phyloP scores from a whole-genome alignment of 2,329 filamentous ascomycete species.

The Cephalotrichum gorgonifer region DNA sequence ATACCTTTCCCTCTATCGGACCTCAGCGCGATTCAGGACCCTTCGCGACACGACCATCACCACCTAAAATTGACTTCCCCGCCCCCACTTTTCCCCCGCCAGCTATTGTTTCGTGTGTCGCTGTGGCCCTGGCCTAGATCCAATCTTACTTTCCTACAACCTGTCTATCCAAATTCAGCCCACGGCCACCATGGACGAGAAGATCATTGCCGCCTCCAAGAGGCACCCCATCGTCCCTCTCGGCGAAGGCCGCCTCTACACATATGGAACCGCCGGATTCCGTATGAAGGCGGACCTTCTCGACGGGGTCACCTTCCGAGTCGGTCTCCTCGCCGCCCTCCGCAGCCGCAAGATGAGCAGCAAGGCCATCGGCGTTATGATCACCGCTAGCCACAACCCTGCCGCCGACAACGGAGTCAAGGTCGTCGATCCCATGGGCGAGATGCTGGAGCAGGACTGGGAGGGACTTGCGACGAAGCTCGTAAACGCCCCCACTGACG shows the following conservation, averaged over 20 bases:
- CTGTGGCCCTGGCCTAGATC: neutral
- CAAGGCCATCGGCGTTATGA: slow-evolving; percentile 92
- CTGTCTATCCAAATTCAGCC: neutral
- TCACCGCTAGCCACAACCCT: slow-evolving; percentile 89
- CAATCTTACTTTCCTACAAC: slow-evolving; percentile 8
- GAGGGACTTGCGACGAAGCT: slow-evolving; percentile 80
- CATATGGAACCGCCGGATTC: slow-evolving; percentile 58
- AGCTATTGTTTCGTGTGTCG: neutral
- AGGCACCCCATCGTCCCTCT: slow-evolving; percentile 46
- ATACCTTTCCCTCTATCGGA: no score
- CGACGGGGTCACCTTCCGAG: slow-evolving; percentile 84
- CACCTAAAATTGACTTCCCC: neutral
- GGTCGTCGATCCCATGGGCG: slow-evolving; percentile 93
- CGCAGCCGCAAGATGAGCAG: slow-evolving; percentile 83
- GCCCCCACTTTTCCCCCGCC: neutral
- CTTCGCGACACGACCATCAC: neutral
- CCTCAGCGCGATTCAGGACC: neutral
- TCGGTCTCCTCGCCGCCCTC: slow-evolving; percentile 79
- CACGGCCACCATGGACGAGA: slow-evolving; percentile 33
- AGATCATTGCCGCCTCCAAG: slow-evolving; percentile 50
- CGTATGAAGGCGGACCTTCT: slow-evolving; percentile 69
- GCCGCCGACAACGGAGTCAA: slow-evolving; percentile 87
- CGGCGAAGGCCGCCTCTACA: slow-evolving; percentile 38
- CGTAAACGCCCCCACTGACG: slow-evolving; percentile 71
- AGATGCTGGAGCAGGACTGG: slow-evolving; percentile 97